phyloP scores from a whole-genome alignment of 2,329 filamentous ascomycete genomes.

The Sporothrix globosa region DNA sequence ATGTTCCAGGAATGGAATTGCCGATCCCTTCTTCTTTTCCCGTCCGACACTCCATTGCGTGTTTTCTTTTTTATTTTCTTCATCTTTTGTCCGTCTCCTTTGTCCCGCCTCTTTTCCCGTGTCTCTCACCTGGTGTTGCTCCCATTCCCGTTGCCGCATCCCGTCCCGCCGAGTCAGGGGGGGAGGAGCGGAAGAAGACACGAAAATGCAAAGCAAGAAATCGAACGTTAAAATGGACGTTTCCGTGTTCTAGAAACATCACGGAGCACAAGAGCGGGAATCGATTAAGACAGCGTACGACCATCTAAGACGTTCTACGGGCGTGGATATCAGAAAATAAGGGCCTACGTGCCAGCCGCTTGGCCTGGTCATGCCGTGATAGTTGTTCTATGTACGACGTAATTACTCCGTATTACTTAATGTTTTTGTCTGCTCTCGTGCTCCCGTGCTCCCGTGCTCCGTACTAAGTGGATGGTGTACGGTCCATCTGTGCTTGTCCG shows the following conservation, averaged over 20 bases:
- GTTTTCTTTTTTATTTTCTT: not conserved
- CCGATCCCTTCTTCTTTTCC: constrained; percentile 1
- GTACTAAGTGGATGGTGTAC: not conserved
- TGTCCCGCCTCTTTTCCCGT: not conserved
- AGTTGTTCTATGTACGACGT: not conserved
- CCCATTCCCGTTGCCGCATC: constrained; percentile 19
- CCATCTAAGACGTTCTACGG: too few relatives aligned
- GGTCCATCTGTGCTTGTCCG: not conserved
- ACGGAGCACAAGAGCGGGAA: constrained; percentile 3
- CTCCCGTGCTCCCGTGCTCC: constrained; percentile 7
- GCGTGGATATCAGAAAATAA: not conserved
- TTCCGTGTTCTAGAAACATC: constrained; percentile 21
- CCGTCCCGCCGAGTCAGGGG: not conserved
- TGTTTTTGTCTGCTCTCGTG: not conserved
- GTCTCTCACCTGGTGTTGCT: constrained; percentile 10
- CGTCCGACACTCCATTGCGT: constrained; percentile 11
- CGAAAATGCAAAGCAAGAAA: not conserved
- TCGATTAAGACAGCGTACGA: not conserved
- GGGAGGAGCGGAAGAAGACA: not conserved
- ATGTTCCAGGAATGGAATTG: constrained; percentile 10
- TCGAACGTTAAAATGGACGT: not conserved
- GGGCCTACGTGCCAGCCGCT: not conserved
- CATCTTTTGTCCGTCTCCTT: not conserved
- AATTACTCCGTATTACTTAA: not conserved
- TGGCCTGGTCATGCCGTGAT: not conserved